A percentile compares a stretch with the other conserved stretches of the same genome.
These are phyloP conservation scores for Lactifluus pinguis DNA, from an alignment of 768 basidiomycete species.

Conservation along the genomic window DNA sequence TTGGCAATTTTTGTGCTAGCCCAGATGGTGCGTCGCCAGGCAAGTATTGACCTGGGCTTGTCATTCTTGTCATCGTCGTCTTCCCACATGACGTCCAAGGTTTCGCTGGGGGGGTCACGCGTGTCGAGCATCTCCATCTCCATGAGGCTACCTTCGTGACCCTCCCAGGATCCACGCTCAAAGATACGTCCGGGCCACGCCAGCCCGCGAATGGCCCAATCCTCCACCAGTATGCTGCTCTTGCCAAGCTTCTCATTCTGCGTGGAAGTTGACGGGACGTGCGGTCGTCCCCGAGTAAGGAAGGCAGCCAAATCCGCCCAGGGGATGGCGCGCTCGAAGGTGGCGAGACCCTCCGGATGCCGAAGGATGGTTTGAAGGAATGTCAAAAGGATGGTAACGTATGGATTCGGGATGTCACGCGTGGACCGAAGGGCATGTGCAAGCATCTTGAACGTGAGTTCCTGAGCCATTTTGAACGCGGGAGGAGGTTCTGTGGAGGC, in stretches of 20 bases:
- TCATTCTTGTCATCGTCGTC: slow-evolving; percentile 57
- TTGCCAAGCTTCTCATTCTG: slow-evolving; percentile 8
- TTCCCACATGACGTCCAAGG: slow-evolving; percentile 74
- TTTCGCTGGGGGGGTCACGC: slow-evolving; percentile 47
- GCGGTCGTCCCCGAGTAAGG: slow-evolving; percentile 55
- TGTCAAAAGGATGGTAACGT: slow-evolving; percentile 77
- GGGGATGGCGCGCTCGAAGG: slow-evolving; percentile 72
- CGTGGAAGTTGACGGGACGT: slow-evolving; percentile 33
- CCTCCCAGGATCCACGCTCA: slow-evolving; percentile 91
- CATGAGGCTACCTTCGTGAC: slow-evolving; percentile 31
- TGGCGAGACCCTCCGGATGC: slow-evolving; percentile 46
- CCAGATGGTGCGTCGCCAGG: slow-evolving; percentile 74
- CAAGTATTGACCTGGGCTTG: slow-evolving; percentile 27
- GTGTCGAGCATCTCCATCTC: slow-evolving; percentile 61
- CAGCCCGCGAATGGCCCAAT: slow-evolving; percentile 94
- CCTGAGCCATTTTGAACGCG: slow-evolving; percentile 63
- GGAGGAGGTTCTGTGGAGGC: slow-evolving; percentile 37
- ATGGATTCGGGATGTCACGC: slow-evolving; percentile 71
- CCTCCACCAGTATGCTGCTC: slow-evolving; percentile 57
- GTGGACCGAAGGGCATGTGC: slow-evolving; percentile 59
- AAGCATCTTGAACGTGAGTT: slow-evolving; percentile 74
- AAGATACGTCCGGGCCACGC: slow-evolving; percentile 93
- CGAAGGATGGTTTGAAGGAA: slow-evolving; percentile 76
- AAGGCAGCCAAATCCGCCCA: slow-evolving; percentile 70
- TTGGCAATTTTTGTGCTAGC: slow-evolving; percentile 58